Percentiles rank a stretch among this genome's conserved stretches.
Evolutionary conservation across 495 filamentous ascomycete genomes (phyloP).

Genomic region (Penicillium odoratum): DNA sequence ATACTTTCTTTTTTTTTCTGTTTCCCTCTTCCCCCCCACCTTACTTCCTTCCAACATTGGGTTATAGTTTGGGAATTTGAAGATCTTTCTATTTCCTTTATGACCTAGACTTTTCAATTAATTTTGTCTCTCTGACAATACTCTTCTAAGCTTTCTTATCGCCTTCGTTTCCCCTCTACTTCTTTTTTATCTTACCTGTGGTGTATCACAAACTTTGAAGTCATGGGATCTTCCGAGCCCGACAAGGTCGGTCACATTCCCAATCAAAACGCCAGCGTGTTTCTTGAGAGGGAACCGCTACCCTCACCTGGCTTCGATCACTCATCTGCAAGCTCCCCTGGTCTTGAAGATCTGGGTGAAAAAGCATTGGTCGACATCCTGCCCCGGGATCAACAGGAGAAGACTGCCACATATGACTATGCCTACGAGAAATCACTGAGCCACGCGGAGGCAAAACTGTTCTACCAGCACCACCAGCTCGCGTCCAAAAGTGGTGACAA

Average conservation of each 20-base stretch:
- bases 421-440: constrained; percentile 88
- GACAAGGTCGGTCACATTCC: constrained; percentile 20
- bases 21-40: background rate
- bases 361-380: constrained; percentile 50
- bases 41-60: background rate
- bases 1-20: background rate
- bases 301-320: constrained; percentile 13
- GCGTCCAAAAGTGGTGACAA: constrained; percentile 30
- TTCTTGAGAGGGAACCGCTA: constrained; percentile 14
- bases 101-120: background rate
- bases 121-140: background rate
- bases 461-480: constrained; percentile 87
- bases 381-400: constrained; percentile 71
- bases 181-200: background rate
- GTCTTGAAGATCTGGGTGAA: constrained; percentile 12
- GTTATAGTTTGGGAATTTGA: background rate
- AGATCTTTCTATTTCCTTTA: background rate
- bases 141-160: too few relatives aligned
- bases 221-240: constrained; percentile 28
- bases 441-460: constrained; percentile 88
- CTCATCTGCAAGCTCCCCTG: constrained; percentile 9
- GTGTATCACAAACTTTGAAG: constrained; percentile 2
- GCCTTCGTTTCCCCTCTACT: too few relatives aligned
- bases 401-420: constrained; percentile 82
- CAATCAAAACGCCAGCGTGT: constrained; percentile 24